Evolutionary conservation across 441 rosid species (phyloP).

Genomic region (Pelargonium fulgidum): DNA sequence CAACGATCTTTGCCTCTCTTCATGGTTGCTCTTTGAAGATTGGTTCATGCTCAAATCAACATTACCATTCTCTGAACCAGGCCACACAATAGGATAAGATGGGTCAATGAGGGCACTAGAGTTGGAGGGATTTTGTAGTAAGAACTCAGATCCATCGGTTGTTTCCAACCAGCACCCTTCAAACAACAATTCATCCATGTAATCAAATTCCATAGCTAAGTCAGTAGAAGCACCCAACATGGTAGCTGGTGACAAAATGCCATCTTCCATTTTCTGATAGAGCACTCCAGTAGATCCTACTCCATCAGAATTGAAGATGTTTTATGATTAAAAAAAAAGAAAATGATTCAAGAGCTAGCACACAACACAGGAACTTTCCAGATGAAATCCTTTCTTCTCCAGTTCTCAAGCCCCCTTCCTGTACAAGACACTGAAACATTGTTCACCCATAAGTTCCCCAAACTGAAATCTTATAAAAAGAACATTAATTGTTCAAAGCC

Average conservation of each 20-base stretch:
- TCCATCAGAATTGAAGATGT: conserved; percentile 9
- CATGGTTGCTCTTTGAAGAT: conserved; percentile 31
- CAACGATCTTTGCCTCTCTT: conserved; percentile 27
- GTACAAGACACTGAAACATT: background rate
- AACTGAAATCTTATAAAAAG: background rate
- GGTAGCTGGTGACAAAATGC: conserved; percentile 35
- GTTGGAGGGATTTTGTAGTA: conserved; percentile 35
- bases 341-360: no score
- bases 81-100: conserved; percentile 29
- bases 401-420: background rate
- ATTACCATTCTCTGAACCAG: conserved; percentile 31
- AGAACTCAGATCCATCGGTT: conserved; percentile 68
- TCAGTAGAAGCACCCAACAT: conserved; percentile 27
- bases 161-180: conserved; percentile 93
- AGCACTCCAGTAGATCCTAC: conserved; percentile 11
- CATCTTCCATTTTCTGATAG: conserved; percentile 47
- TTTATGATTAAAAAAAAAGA: background rate
- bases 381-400: background rate
- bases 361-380: conserved; percentile 2
- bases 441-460: background rate
- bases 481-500: background rate
- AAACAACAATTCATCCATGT: conserved; percentile 62
- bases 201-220: conserved; percentile 56
- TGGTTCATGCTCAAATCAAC: conserved; percentile 22
- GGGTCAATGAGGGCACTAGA: conserved; percentile 39